Evolutionary conservation across 2,329 filamentous ascomycete species (phyloP).

Genomic region (Cordyceps tenuipes): DNA sequence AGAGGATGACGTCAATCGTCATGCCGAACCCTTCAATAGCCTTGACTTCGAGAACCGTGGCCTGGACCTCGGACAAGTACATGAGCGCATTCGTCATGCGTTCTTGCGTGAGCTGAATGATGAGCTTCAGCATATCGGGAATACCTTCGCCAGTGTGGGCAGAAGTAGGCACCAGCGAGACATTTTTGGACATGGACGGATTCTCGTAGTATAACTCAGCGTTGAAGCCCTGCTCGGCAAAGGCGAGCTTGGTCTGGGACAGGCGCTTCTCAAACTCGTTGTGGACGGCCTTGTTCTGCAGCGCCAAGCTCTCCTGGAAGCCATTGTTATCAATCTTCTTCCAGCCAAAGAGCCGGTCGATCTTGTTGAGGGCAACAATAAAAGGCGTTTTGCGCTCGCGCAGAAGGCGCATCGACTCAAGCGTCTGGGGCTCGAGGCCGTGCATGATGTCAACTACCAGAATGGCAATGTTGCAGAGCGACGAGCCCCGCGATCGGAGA

Average conservation of each 20-base stretch:
- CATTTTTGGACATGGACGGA: conserved; percentile 88
- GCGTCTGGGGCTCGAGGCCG: conserved; percentile 91
- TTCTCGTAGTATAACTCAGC: conserved; percentile 95
- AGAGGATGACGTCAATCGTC: conserved; percentile 94
- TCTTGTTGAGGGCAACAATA: conserved; percentile 98
- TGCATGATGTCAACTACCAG: conserved; percentile 99
- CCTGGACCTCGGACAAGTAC: conserved; percentile 97
- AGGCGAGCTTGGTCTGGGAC: conserved; percentile 84
- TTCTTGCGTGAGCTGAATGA: conserved; percentile 86
- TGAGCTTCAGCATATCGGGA: conserved; percentile 95
- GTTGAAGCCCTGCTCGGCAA: conserved; percentile 96
- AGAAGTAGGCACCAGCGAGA: conserved; percentile 95
- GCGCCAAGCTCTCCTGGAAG: conserved; percentile 81
- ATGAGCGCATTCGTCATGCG: conserved; percentile 95
- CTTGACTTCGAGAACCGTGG: conserved; percentile 97
- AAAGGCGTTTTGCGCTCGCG: conserved; percentile 94
- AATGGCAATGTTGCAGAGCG: conserved; percentile 98
- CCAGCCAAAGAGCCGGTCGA: conserved; percentile 98
- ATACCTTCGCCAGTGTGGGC: conserved; percentile 99
- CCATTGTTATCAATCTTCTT: conserved; percentile 98
- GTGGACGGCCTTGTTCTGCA: conserved; percentile 89
- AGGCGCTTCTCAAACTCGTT: conserved; percentile 90
- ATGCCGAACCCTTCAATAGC: conserved; percentile 98
- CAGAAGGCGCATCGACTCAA: conserved; percentile 93
- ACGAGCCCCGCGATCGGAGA: conserved; percentile 90